Conservation (phyloP, 2,329 filamentous ascomycete genomes). For the Sporothrix schenckii region DNA sequence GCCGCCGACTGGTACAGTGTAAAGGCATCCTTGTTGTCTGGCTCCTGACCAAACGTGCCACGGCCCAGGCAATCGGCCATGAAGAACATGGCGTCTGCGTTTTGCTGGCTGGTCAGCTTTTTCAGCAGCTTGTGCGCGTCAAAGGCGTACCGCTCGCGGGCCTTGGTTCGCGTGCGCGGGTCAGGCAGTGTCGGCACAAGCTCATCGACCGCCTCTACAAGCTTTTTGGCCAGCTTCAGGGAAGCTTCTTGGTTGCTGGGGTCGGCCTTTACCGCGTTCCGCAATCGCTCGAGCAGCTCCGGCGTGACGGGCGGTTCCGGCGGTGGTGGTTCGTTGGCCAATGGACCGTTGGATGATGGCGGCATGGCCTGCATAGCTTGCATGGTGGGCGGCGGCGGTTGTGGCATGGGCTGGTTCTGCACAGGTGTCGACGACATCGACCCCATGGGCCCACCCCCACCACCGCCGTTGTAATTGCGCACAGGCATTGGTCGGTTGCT, state of each 20-base stretch:
- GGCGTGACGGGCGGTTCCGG: conserved; percentile 66
- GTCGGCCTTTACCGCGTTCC: conserved; percentile 68
- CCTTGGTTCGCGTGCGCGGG: conserved; percentile 71
- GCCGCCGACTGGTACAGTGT: conserved; percentile 90
- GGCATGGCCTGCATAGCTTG: conserved; percentile 35
- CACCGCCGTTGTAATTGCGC: conserved; percentile 51
- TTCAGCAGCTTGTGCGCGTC: conserved; percentile 92
- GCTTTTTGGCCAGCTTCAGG: conserved; percentile 75
- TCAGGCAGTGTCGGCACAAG: conserved; percentile 68
- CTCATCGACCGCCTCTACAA: conserved; percentile 81
- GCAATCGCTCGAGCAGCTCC: conserved; percentile 75
- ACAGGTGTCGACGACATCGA: conserved; percentile 38
- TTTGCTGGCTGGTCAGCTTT: conserved; percentile 74
- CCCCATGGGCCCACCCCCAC: conserved; percentile 40
- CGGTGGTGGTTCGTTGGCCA: neutral
- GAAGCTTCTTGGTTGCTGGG: conserved; percentile 72
- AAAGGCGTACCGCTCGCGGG: conserved; percentile 78
- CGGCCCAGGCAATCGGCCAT: conserved; percentile 87
- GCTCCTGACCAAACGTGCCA: conserved; percentile 74
- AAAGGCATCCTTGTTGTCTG: conserved; percentile 91
- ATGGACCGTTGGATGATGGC: conserved; percentile 33
- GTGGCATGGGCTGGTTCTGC: conserved; percentile 32
- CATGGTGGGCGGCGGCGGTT: conserved; percentile 37
- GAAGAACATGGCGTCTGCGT: conserved; percentile 89
- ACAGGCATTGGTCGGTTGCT: conserved; percentile 62